Percentiles rank a stretch among this genome's conserved stretches.
Evolutionary conservation across 2,329 filamentous ascomycete genomes (phyloP).

Genomic region (Cladosporium sp.): DNA sequence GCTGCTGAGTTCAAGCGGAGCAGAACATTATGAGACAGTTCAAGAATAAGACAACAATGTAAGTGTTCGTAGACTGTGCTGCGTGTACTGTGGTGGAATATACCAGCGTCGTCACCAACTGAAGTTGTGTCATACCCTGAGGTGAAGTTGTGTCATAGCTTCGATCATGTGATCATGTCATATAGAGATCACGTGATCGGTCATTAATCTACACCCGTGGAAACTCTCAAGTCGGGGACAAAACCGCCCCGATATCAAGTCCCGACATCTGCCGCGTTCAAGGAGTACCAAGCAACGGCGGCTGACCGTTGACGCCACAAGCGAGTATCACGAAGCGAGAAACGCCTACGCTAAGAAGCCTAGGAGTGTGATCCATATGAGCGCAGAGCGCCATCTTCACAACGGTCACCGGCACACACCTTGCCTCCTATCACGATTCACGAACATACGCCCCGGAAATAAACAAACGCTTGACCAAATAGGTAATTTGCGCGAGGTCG

Average conservation of each 20-base stretch:
- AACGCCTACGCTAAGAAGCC: slow-evolving; percentile 7
- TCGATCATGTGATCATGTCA: not conserved
- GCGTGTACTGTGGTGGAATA: not conserved
- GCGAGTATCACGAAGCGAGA: slow-evolving; percentile 9
- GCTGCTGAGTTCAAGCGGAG: slow-evolving; percentile 6
- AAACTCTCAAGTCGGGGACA: not conserved
- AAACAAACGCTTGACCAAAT: not conserved
- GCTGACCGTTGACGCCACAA: slow-evolving; percentile 15
- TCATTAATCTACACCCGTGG: not conserved
- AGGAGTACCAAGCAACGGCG: slow-evolving; percentile 13
- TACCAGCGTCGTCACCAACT: not conserved
- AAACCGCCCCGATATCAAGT: not conserved
- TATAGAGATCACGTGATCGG: not conserved
- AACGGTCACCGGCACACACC: not conserved
- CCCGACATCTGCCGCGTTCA: slow-evolving; percentile 14
- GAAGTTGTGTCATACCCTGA: not conserved
- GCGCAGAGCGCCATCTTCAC: slow-evolving; percentile 2
- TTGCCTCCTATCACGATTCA: slow-evolving; percentile 3
- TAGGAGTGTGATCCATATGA: slow-evolving; percentile 6
- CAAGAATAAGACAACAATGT: not conserved
- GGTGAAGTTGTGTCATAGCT: not conserved
- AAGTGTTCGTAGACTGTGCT: not conserved
- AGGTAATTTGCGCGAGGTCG: not conserved
- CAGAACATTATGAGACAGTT: not conserved
- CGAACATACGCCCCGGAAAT: not conserved